Evolutionary conservation across 228 moss, liverwort and hornwort genomes (phyloP), one percentile per base, ranked within the genome.

Genomic region (Sphagnum fallax): DNA sequence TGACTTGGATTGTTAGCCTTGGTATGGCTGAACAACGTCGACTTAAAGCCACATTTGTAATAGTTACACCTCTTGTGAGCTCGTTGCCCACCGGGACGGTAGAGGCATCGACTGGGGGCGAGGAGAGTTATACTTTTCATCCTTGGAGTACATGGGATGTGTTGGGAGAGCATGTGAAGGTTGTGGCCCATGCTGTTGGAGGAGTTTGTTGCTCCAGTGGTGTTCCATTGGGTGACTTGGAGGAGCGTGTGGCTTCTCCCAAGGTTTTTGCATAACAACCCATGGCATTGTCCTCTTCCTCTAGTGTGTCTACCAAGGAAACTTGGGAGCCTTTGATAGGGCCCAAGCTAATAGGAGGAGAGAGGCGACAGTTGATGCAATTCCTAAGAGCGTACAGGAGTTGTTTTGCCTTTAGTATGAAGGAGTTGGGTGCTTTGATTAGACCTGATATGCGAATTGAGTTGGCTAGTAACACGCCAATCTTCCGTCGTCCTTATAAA

Each of bases 391-490:
- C 32, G 32, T 70, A 70, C 10, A 70, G 3, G 49, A 49, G 12
- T 61, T 70, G 70, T 13, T 70, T 70, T 62, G 70, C 61, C 14
- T 62, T 70, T 48, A 15, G 1, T 50, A 48, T 69, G 18, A 4
- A 4, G 6, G 55, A 58, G 5, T 55, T 68, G 5, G 61, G 7
- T 5, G 11, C 18, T 14, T 61, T 61, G 11, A 70, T 49, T 13
- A 61, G 61, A 0, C 58, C 18, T 11, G 49, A 15, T 5, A 14
- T 70, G 1, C 49, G 1, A 0, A 61, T 61, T 70, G 49, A 62
- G 5, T 8, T 70, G 47, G 7, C 12, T 6, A 14, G 1, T 4
- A 61, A 70, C 7, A 9, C 0, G 12, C 55, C 52, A 49, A 72
- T 65, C 58, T 72, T 65, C n/a, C 7, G 57, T 32, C 8, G 1